phyloP scores from a whole-genome alignment of 1,139 yeast genomes.

The Scheffersomyces lignicola region DNA sequence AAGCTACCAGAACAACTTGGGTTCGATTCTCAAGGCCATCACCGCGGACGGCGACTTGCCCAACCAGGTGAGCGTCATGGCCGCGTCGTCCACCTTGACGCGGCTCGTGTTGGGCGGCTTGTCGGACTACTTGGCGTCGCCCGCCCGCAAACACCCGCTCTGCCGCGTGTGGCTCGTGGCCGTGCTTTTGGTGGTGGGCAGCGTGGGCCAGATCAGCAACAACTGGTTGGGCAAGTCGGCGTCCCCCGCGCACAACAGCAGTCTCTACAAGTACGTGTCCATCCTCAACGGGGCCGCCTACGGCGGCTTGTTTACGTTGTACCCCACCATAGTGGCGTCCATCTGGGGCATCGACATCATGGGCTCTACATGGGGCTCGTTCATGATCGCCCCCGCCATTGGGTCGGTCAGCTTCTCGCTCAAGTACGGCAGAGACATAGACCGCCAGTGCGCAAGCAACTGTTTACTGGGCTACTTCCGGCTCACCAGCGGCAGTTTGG shows the following conservation, averaged over 20 bases:
- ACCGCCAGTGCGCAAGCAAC: slow-evolving; percentile 21
- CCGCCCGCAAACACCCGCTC: slow-evolving; percentile 25
- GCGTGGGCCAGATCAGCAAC: slow-evolving; percentile 34
- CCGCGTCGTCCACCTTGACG: slow-evolving; percentile 39
- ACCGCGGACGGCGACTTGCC: slow-evolving; percentile 50
- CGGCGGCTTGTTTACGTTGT: slow-evolving; percentile 82
- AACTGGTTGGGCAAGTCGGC: slow-evolving; percentile 6
- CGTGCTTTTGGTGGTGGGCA: slow-evolving; percentile 41
- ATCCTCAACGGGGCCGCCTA: slow-evolving; percentile 68
- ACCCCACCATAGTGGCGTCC: slow-evolving; percentile 78
- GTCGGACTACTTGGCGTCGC: slow-evolving; percentile 53
- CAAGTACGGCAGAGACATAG: slow-evolving; percentile 68
- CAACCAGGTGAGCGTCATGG: slow-evolving; percentile 41
- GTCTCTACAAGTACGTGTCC: slow-evolving; percentile 30
- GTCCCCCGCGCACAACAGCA: slow-evolving; percentile 13
- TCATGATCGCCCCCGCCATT: slow-evolving; percentile 87
- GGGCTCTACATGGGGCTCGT: slow-evolving; percentile 93
- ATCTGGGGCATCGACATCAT: slow-evolving; percentile 89
- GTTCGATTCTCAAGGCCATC: slow-evolving; percentile 49
- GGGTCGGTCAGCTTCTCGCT: slow-evolving; percentile 76
- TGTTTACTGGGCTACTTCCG: slow-evolving; percentile 26
- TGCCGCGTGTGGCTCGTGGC: slow-evolving; percentile 47
- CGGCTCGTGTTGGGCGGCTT: slow-evolving; percentile 66
- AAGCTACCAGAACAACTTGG: slow-evolving; percentile 83
- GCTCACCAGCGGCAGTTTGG: slow-evolving; percentile 31